Evolutionary conservation across 306 rosid species (phyloP).

Genomic region (Myrica gale): DNA sequence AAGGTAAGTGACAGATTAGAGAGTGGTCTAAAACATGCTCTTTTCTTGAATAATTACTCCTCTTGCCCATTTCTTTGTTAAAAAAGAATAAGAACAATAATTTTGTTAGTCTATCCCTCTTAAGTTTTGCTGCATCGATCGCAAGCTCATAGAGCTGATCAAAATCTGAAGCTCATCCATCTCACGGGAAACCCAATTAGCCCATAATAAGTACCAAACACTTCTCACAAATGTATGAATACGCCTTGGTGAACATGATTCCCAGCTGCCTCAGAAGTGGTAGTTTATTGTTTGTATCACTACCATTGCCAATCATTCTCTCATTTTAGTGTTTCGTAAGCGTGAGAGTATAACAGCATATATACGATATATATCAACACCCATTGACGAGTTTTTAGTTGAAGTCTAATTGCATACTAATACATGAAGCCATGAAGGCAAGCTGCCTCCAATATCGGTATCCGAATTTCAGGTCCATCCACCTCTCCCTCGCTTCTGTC

Average conservation of each 20-base stretch:
- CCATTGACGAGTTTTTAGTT: too few relatives aligned
- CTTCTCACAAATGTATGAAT: too few relatives aligned
- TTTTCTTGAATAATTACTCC: slow-evolving; percentile 1
- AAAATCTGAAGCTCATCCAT: too few relatives aligned
- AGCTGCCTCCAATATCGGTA: neutral
- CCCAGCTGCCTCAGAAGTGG: neutral
- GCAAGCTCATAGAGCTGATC: too few relatives aligned
- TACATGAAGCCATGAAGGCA: slow-evolving; percentile 2
- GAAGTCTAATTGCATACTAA: neutral
- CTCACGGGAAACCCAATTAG: too few relatives aligned
- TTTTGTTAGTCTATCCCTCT: neutral
- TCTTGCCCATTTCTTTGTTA: neutral
- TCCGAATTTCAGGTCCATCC: slow-evolving; percentile 25
- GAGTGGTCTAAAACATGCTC: neutral
- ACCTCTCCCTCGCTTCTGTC: neutral
- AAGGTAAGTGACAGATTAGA: neutral
- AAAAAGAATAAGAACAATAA: neutral
- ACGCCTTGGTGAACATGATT: neutral
- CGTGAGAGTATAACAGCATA: neutral
- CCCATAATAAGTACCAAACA: too few relatives aligned
- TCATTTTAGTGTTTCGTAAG: neutral
- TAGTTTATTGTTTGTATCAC: neutral
- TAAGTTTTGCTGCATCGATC: neutral
- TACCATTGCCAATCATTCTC: too few relatives aligned
- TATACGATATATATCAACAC: too few relatives aligned